Conservation (phyloP, 495 filamentous ascomycete genomes). For the Collariella sp. region DNA sequence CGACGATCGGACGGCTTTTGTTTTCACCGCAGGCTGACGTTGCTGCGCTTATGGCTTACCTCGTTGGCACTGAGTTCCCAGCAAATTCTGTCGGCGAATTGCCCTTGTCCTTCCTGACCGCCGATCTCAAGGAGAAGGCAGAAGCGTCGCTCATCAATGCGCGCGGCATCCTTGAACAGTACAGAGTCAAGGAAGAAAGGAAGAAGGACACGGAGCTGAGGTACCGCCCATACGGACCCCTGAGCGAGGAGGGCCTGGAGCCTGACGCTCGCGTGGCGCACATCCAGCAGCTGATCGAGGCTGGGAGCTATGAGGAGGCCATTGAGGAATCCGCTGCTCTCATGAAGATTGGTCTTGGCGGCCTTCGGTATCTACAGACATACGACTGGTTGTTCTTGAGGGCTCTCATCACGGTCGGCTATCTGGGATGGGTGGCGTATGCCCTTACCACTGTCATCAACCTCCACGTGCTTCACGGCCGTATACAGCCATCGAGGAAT, state of each 20-base stretch:
- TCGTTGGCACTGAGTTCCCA: slow-evolving; percentile 84
- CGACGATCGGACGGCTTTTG: slow-evolving; percentile 87
- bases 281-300: slow-evolving; percentile 59
- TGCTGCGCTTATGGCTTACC: slow-evolving; percentile 91
- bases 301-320: slow-evolving; percentile 58
- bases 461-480: slow-evolving; percentile 74
- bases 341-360: slow-evolving; percentile 68
- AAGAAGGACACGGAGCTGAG: slow-evolving; percentile 67
- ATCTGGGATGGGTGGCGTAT: slow-evolving; percentile 94
- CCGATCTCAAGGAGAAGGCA: slow-evolving; percentile 65
- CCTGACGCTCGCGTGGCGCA: slow-evolving; percentile 58
- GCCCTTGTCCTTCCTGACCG: slow-evolving; percentile 72
- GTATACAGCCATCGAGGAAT: slow-evolving; percentile 56
- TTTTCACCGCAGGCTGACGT: slow-evolving; percentile 97
- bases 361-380: slow-evolving; percentile 89
- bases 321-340: slow-evolving; percentile 68
- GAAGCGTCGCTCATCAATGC: slow-evolving; percentile 81
- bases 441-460: slow-evolving; percentile 88
- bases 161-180: slow-evolving; percentile 89
- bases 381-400: slow-evolving; percentile 96
- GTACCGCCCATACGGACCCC: slow-evolving; percentile 60
- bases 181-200: slow-evolving; percentile 83
- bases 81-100: slow-evolving; percentile 96
- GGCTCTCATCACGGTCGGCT: slow-evolving; percentile 86
- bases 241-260: slow-evolving; percentile 53